Conservation (phyloP, 176 grass and related monocot genomes). For the Eleusine indica region DNA sequence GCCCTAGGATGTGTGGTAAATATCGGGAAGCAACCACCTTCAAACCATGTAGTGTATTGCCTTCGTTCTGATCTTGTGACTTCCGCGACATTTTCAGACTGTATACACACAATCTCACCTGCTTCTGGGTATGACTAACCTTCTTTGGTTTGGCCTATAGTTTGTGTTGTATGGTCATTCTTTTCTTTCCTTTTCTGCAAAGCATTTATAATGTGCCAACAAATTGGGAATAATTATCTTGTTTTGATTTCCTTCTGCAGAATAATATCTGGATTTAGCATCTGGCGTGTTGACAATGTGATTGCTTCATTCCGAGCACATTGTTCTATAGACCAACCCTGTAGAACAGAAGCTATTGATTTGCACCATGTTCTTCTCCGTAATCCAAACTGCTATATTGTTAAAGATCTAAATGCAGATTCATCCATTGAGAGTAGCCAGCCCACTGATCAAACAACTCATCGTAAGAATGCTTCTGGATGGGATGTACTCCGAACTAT, state of each 20-base stretch:
- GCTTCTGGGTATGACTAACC: constrained; percentile 55
- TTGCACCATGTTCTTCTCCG: constrained; percentile 88
- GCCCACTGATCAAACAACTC: constrained; percentile 46
- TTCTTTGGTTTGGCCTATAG: constrained; percentile 23
- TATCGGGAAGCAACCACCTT: constrained; percentile 73
- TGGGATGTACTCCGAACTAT: constrained; percentile 83
- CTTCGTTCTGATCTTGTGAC: constrained; percentile 91
- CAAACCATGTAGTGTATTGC: constrained; percentile 84
- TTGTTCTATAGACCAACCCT: constrained; percentile 71
- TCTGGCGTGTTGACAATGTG: constrained; percentile 94
- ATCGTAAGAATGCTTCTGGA: constrained; percentile 52
- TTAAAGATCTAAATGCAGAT: constrained; percentile 55
- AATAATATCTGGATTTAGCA: constrained; percentile 66
- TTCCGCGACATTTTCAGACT: constrained; percentile 78
- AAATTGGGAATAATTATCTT: constrained; percentile 3
- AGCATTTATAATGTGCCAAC: background rate
- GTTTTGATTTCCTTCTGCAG: constrained; percentile 44
- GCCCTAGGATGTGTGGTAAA: constrained; percentile 89
- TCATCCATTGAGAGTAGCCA: constrained; percentile 47
- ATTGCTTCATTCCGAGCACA: constrained; percentile 73
- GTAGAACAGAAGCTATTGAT: constrained; percentile 57
- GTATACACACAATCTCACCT: constrained; percentile 53
- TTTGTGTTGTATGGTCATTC: constrained; percentile 22
- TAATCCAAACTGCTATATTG: constrained; percentile 66
- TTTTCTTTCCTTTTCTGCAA: constrained; percentile 17